A percentile compares a stretch with the other conserved stretches of the same genome.
Conservation (phyloP, 2,329 filamentous ascomycete species). For the Ploettnerulaceae sp. region DNA sequence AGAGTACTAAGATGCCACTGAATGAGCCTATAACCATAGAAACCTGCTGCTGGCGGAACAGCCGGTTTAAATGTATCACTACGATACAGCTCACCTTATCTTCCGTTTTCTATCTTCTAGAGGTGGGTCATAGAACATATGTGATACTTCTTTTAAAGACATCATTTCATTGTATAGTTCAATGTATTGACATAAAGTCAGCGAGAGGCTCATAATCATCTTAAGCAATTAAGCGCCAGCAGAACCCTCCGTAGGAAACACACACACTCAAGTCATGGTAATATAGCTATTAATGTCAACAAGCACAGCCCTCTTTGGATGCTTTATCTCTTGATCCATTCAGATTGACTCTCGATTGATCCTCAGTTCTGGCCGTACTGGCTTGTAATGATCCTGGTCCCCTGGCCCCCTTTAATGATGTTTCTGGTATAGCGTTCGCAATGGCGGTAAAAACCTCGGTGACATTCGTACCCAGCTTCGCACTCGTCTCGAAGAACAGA, state of each 20-base stretch:
- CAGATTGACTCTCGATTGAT: constrained; percentile 76
- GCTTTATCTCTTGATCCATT: constrained; percentile 66
- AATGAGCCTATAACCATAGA: no score
- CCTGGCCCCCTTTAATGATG: constrained; percentile 83
- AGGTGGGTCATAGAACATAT: not conserved
- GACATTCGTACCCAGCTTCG: constrained; percentile 93
- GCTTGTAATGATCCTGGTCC: constrained; percentile 58
- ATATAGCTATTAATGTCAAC: constrained; percentile 43
- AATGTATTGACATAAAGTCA: constrained; percentile 26
- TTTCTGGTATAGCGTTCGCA: constrained; percentile 96
- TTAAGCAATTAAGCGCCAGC: constrained; percentile 20
- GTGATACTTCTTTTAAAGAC: not conserved
- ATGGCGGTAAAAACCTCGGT: constrained; percentile 96
- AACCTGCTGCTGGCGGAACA: no score
- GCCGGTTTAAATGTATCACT: no score
- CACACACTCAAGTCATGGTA: constrained; percentile 15
- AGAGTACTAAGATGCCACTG: no score
- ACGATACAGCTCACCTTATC: no score
- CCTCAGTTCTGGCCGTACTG: constrained; percentile 54
- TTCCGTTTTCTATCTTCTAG: no score
- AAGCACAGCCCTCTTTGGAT: constrained; percentile 90
- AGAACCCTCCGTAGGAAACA: constrained; percentile 19
- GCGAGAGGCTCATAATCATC: constrained; percentile 18
- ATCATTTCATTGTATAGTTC: constrained; percentile 14
- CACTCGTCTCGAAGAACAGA: constrained; percentile 96